phyloP scores from a whole-genome alignment of 495 filamentous ascomycete genomes.

The Penicillium daleae region DNA sequence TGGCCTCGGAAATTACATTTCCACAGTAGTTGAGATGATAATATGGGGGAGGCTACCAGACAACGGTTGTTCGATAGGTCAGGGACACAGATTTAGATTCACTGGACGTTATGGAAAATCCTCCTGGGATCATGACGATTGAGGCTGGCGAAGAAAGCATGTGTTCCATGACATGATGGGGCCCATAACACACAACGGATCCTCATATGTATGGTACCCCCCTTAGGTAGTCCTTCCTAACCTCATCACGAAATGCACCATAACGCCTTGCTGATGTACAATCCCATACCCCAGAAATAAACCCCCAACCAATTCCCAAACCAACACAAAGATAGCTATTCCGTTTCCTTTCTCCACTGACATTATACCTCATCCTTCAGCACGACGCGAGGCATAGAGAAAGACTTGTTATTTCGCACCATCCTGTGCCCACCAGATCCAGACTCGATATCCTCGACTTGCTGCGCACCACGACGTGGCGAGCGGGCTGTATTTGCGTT shows the following conservation, averaged over 20 bases:
- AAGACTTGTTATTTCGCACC: conserved; percentile 11
- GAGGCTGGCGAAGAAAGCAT: too few relatives aligned
- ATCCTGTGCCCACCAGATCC: conserved; percentile 2
- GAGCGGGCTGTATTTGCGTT: conserved; percentile 4
- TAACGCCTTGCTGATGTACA: conserved; percentile 4
- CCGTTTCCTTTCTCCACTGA: neutral
- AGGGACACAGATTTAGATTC: too few relatives aligned
- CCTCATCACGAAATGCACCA: neutral
- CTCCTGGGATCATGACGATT: too few relatives aligned
- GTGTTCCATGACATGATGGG: too few relatives aligned
- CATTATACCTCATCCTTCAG: conserved; percentile 7
- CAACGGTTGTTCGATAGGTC: too few relatives aligned
- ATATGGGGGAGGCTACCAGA: too few relatives aligned
- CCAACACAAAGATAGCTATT: neutral
- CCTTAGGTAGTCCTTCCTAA: neutral
- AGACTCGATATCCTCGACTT: conserved; percentile 17
- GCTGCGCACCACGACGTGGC: neutral
- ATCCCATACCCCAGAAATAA: neutral
- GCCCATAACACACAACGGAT: too few relatives aligned
- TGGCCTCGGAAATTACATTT: too few relatives aligned
- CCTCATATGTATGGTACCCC: too few relatives aligned
- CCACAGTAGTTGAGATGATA: too few relatives aligned
- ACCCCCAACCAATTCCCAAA: neutral
- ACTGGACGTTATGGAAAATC: too few relatives aligned
- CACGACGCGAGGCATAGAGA: conserved; percentile 17